These are phyloP conservation scores for Nymphaea thermarum DNA, from an alignment of 164 flowering plant species.

Conservation along the genomic window DNA sequence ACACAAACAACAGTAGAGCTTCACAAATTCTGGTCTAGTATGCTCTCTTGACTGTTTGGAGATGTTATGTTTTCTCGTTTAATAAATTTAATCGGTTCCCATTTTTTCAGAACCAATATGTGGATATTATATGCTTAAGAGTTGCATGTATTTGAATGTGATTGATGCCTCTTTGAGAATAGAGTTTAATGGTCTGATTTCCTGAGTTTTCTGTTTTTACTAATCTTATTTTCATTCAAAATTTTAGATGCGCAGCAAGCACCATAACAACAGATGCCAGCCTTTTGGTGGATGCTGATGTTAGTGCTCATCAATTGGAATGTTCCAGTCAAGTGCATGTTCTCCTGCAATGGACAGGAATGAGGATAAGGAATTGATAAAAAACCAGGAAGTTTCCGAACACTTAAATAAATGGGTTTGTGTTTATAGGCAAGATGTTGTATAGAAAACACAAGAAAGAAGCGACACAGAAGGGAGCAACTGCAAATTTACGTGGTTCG, in stretches of 20 bases:
- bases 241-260: constrained; percentile 26
- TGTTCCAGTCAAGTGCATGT: neutral
- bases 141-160: neutral
- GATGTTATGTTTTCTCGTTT: too few species aligned
- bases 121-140: neutral
- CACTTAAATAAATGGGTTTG: constrained; percentile 11
- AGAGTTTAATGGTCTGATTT: neutral
- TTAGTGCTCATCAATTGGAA: constrained; percentile 3
- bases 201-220: neutral
- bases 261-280: constrained; percentile 8
- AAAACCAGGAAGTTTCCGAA: constrained; percentile 8
- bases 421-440: constrained; percentile 77
- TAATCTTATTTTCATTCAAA: too few species aligned
- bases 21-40: too few species aligned
- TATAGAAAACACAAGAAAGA: too few species aligned
- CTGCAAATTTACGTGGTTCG: too few species aligned
- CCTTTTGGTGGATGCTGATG: constrained; percentile 9
- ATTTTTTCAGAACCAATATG: neutral
- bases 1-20: too few species aligned
- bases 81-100: neutral
- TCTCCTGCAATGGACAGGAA: neutral
- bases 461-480: too few species aligned
- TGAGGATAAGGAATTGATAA: constrained; percentile 1
- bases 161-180: neutral
- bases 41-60: too few species aligned